Evolutionary conservation across 2,329 filamentous ascomycete species (phyloP).

Genomic region (Apiospora marii): DNA sequence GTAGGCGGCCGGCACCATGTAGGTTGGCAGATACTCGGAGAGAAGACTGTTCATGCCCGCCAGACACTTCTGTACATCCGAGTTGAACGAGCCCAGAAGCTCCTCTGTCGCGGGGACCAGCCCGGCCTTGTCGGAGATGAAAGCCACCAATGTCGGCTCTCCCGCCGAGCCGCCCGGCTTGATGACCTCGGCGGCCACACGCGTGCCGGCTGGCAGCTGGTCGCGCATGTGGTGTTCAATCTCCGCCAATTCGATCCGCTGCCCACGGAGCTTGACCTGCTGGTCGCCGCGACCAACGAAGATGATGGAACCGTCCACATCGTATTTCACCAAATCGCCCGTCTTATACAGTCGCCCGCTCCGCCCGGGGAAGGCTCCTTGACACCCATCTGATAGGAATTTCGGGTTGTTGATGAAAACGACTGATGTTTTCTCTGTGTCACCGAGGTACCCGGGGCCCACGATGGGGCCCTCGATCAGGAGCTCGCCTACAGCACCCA

Average conservation of each 20-base stretch:
- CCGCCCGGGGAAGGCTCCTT: slow-evolving; percentile 49
- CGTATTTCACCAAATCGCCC: slow-evolving; percentile 37
- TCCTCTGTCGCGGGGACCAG: slow-evolving; percentile 33
- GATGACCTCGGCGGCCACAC: slow-evolving; percentile 57
- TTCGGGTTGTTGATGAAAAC: slow-evolving; percentile 49
- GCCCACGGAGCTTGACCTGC: slow-evolving; percentile 49
- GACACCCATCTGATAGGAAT: slow-evolving; percentile 47
- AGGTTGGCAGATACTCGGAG: slow-evolving; percentile 46
- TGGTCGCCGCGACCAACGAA: slow-evolving; percentile 46
- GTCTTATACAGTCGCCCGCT: slow-evolving; percentile 30
- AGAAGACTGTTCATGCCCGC: slow-evolving; percentile 38
- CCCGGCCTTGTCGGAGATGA: slow-evolving; percentile 45
- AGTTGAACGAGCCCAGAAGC: slow-evolving; percentile 38
- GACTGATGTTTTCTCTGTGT: slow-evolving; percentile 31
- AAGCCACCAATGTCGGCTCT: slow-evolving; percentile 55
- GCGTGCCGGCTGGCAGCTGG: slow-evolving; percentile 51
- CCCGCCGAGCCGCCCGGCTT: slow-evolving; percentile 49
- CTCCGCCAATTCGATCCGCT: slow-evolving; percentile 53
- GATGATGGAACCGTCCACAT: slow-evolving; percentile 39
- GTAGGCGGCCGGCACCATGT: slow-evolving; percentile 58
- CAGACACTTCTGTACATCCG: slow-evolving; percentile 40
- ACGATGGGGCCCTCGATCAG: slow-evolving; percentile 29
- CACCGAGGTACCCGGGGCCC: slow-evolving; percentile 42
- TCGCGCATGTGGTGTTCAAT: slow-evolving; percentile 37
- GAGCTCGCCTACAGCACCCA: slow-evolving; percentile 28